phyloP scores from a whole-genome alignment of 2,329 filamentous ascomycete genomes.

The Macrophomina pseudophaseolina region DNA sequence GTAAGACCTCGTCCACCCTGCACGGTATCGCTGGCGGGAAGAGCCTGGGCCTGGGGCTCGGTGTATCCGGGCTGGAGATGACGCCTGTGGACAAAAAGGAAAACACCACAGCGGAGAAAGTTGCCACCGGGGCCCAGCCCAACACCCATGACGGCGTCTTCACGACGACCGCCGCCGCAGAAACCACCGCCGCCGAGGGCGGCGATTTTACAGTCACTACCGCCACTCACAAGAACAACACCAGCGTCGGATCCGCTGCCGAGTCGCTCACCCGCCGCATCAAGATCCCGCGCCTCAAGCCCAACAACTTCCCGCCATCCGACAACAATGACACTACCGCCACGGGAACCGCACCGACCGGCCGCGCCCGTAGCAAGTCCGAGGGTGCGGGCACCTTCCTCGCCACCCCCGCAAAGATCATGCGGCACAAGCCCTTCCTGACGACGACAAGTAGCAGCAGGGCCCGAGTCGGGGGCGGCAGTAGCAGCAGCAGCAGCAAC shows the following conservation, averaged over 20 bases:
- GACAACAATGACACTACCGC: neutral
- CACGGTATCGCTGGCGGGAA: neutral
- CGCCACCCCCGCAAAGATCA: neutral
- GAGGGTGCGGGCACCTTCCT: neutral
- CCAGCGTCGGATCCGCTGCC: neutral
- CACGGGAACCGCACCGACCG: too few relatives aligned
- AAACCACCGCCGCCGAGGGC: neutral
- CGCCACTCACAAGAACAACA: neutral
- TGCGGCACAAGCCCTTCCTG: neutral
- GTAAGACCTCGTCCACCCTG: conserved; percentile 1
- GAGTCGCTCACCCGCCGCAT: conserved; percentile 2
- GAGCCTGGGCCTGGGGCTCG: neutral
- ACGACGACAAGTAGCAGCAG: too few relatives aligned
- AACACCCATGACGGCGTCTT: conserved; percentile 5
- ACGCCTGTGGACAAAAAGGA: neutral
- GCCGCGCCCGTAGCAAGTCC: conserved; percentile 5
- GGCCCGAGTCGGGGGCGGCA: too few relatives aligned
- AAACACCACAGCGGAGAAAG: neutral
- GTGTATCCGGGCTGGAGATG: neutral
- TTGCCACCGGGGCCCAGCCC: neutral
- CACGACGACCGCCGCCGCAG: neutral
- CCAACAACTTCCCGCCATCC: neutral
- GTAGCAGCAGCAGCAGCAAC: too few relatives aligned
- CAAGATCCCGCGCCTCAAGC: neutral
- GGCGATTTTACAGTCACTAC: neutral